A percentile compares a stretch with the other conserved stretches of the same genome.
Evolutionary conservation across 2,329 filamentous ascomycete species (phyloP).

Genomic region (Aspergillus japonicus): DNA sequence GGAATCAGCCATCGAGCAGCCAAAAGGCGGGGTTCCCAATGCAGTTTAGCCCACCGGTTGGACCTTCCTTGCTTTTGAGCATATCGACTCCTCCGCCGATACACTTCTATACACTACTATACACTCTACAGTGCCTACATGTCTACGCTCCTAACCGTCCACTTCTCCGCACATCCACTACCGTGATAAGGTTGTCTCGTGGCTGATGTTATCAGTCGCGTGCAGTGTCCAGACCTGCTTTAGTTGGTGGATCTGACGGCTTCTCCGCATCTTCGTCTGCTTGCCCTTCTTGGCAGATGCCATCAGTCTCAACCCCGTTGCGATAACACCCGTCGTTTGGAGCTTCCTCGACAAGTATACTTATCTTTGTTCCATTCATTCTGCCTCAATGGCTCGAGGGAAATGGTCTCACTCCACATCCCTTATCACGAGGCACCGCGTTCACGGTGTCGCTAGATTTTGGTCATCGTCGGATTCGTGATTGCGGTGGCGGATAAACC

Average conservation of each 20-base stretch:
- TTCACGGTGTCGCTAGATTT: neutral
- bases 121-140: no score
- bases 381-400: constrained; percentile 4
- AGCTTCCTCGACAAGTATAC: constrained; percentile 18
- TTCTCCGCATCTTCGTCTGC: constrained; percentile 12
- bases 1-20: neutral
- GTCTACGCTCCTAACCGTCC: no score
- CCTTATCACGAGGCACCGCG: neutral
- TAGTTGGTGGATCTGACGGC: neutral
- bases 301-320: neutral
- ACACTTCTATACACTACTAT: no score
- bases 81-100: neutral
- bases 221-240: neutral
- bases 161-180: neutral
- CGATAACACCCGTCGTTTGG: constrained; percentile 17
- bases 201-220: constrained; percentile 1
- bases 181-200: neutral
- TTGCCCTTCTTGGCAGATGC: neutral
- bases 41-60: constrained; percentile 11
- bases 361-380: neutral
- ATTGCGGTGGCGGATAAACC: neutral
- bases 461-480: neutral
- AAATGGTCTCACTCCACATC: neutral
- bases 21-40: neutral
- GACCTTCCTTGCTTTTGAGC: constrained; percentile 12